A percentile compares a stretch with the other conserved stretches of the same genome.
Conservation (phyloP, 495 filamentous ascomycete genomes). For the Saxispiralis lemnorum region DNA sequence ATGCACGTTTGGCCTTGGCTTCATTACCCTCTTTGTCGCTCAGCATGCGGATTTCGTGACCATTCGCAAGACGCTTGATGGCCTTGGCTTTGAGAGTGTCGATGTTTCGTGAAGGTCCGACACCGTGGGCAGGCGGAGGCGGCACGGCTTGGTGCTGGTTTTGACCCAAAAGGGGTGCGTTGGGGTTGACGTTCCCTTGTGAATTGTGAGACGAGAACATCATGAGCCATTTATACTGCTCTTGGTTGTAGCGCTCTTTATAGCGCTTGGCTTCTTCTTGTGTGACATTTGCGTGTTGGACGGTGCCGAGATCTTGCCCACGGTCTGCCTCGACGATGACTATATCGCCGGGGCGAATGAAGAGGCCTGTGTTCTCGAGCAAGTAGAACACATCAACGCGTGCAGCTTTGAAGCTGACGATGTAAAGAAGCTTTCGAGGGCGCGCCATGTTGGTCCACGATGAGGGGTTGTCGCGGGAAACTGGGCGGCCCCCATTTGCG, state of each 20-base stretch:
- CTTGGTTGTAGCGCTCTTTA: conserved; percentile 75
- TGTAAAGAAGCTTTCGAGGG: conserved; percentile 30
- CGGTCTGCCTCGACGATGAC: conserved; percentile 96
- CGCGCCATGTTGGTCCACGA: not conserved
- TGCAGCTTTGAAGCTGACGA: conserved; percentile 89
- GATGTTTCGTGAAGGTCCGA: conserved; percentile 20
- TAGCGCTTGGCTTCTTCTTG: conserved; percentile 69
- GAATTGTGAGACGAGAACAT: conserved; percentile 41
- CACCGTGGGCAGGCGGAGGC: conserved; percentile 12
- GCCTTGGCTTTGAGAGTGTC: conserved; percentile 79
- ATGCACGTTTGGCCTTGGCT: conserved; percentile 90
- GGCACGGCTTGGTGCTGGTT: conserved; percentile 3
- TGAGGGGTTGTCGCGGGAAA: too few species aligned
- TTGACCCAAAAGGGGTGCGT: conserved; percentile 12
- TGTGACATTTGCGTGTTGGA: conserved; percentile 65
- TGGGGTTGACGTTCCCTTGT: conserved; percentile 12
- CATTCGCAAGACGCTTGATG: conserved; percentile 83
- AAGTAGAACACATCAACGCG: conserved; percentile 93
- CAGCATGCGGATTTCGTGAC: conserved; percentile 70
- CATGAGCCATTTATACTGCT: conserved; percentile 94
- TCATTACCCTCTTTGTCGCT: conserved; percentile 94
- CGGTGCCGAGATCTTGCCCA: conserved; percentile 88
- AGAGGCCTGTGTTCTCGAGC: conserved; percentile 81
- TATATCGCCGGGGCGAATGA: conserved; percentile 74
- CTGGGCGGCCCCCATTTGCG: too few species aligned